These are phyloP conservation scores for Harringtonia aguacate DNA, from an alignment of 2,329 filamentous ascomycete genomes.

Conservation along the genomic window DNA sequence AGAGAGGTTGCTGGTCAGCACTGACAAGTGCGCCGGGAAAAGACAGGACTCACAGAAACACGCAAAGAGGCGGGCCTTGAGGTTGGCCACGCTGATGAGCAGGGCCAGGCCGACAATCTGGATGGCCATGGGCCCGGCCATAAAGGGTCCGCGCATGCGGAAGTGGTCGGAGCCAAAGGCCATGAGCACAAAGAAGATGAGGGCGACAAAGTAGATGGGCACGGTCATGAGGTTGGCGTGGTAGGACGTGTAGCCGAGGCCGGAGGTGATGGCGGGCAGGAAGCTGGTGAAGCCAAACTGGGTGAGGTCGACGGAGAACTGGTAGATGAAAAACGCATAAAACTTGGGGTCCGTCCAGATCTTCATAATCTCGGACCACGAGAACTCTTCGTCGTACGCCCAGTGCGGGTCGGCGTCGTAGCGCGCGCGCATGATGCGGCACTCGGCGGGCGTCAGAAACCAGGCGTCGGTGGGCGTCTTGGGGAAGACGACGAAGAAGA, in stretches of 20 bases:
- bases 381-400: conserved; percentile 17
- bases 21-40: background rate
- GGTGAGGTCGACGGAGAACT: conserved; percentile 21
- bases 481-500: conserved; percentile 18
- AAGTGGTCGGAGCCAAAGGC: conserved; percentile 18
- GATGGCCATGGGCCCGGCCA: conserved; percentile 12
- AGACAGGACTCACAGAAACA: background rate
- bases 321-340: conserved; percentile 18
- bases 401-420: conserved; percentile 17
- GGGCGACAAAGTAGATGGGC: conserved; percentile 18
- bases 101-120: conserved; percentile 20
- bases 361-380: conserved; percentile 14
- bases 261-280: conserved; percentile 23
- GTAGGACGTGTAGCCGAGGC: conserved; percentile 21
- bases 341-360: conserved; percentile 18
- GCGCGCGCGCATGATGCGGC: conserved; percentile 15
- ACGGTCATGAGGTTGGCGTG: conserved; percentile 22
- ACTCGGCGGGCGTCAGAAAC: conserved; percentile 17
- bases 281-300: conserved; percentile 24
- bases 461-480: conserved; percentile 17
- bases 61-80: conserved; percentile 13
- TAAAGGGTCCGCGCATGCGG: conserved; percentile 13
- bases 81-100: conserved; percentile 16
- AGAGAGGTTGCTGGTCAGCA: background rate
- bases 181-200: conserved; percentile 16